phyloP scores from a whole-genome alignment of 2,329 filamentous ascomycete species.

The Aspergillus proliferans region DNA sequence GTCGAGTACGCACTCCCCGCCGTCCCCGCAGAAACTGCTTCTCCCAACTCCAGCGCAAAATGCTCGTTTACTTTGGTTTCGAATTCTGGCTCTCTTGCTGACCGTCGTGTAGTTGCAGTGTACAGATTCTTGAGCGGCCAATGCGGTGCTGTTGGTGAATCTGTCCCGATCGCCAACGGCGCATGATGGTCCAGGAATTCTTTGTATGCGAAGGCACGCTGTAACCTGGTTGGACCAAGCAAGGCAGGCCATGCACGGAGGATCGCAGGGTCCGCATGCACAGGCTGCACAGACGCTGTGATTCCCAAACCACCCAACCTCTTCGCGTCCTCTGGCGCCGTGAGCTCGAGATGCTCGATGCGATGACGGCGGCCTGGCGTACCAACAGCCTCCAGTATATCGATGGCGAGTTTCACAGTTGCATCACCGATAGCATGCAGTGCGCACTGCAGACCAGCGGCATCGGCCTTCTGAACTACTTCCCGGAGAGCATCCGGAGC shows the following conservation, averaged over 20 bases:
- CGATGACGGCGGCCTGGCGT: slow-evolving; percentile 38
- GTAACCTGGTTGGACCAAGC: slow-evolving; percentile 37
- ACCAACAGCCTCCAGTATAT: slow-evolving; percentile 26
- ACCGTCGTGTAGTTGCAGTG: slow-evolving; percentile 44
- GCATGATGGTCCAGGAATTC: slow-evolving; percentile 42
- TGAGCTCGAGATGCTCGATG: slow-evolving; percentile 49
- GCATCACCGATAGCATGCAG: slow-evolving; percentile 47
- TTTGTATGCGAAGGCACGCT: slow-evolving; percentile 45
- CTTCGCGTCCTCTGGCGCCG: slow-evolving; percentile 40
- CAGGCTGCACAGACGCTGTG: slow-evolving; percentile 34
- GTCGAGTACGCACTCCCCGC: slow-evolving; percentile 40
- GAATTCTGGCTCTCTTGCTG: slow-evolving; percentile 33
- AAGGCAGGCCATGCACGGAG: slow-evolving; percentile 42
- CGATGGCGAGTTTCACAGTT: slow-evolving; percentile 41
- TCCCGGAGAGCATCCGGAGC: slow-evolving; percentile 32
- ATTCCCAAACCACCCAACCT: slow-evolving; percentile 42
- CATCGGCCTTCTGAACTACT: slow-evolving; percentile 39
- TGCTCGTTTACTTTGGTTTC: slow-evolving; percentile 36
- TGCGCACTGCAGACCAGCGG: slow-evolving; percentile 42
- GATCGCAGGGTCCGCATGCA: slow-evolving; percentile 40
- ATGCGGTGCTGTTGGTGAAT: slow-evolving; percentile 45
- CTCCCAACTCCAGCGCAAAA: slow-evolving; percentile 35
- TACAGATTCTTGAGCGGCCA: slow-evolving; percentile 42
- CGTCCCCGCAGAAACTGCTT: slow-evolving; percentile 41
- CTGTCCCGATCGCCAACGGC: slow-evolving; percentile 41